Conservation (phyloP, 83 land plant species). For the Thuja plicata region DNA sequence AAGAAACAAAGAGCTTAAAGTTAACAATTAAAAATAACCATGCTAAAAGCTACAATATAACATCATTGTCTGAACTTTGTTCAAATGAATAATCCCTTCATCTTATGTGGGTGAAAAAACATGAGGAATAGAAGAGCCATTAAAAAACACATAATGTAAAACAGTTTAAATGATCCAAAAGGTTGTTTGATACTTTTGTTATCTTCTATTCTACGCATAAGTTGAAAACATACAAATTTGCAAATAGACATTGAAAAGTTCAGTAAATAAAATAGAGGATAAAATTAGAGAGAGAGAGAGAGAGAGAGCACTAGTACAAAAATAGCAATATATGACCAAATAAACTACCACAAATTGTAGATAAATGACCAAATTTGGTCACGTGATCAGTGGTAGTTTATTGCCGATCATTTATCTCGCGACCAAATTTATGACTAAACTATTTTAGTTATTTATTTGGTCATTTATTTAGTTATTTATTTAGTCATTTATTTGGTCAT, state of each 20-base stretch:
- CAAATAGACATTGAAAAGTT: not conserved
- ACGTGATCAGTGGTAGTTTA: too few relatives aligned
- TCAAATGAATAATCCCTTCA: not conserved
- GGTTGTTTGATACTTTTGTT: not conserved
- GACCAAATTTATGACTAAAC: too few relatives aligned
- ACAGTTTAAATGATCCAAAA: not conserved
- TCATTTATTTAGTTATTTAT: too few relatives aligned
- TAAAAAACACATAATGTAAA: not conserved
- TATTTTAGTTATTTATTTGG: too few relatives aligned
- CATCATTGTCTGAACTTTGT: not conserved
- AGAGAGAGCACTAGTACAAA: too few relatives aligned
- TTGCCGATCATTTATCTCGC: too few relatives aligned
- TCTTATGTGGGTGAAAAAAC: not conserved
- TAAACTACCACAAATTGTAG: too few relatives aligned
- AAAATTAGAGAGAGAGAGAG: not conserved
- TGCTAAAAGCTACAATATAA: not conserved
- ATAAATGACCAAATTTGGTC: too few relatives aligned
- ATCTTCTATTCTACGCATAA: not conserved
- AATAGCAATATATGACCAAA: too few relatives aligned
- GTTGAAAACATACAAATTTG: not conserved
- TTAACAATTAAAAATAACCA: not conserved
- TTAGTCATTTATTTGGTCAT: too few relatives aligned
- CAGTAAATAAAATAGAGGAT: not conserved
- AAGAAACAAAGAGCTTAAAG: not conserved
- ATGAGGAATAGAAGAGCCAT: not conserved